Evolutionary conservation across 257 asterid genomes (phyloP), one percentile per base, ranked within the genome.

Genomic region (Nicotiana obtusifolia): DNA sequence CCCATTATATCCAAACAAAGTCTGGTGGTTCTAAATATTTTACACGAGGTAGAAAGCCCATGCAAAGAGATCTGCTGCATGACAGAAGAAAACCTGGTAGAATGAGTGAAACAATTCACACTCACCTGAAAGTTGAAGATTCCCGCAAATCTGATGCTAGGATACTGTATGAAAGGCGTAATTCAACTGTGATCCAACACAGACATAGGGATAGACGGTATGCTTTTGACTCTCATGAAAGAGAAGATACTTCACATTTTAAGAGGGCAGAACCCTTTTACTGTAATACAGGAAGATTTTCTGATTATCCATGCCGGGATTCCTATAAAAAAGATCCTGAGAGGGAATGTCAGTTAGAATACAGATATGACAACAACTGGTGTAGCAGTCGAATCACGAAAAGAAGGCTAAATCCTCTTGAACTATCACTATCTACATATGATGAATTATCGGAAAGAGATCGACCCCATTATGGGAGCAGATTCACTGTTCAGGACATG

Each of bases 381-480:
- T 49, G 30, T 80, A 77, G 80, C 76, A 75, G 81, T 64, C 80
- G 69, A 65, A 68, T 61, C 26, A 31, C 64, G 71, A 83, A 82
- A 60, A 84, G 57, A 31, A 85, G 84, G 69, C 86, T 66, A 62
- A 56, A 33, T 57, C 80, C 69, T 82, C 64, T 66, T 77, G 86
- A 77, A 76, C 82, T 31, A 67, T 84, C 77, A 81, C 69, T 44
- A 61, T 37, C 78, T 83, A 76, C 81, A 62, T 77, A 54, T 47
- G 60, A 41, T 85, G 90, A 83, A 78, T 65, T 64, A 71, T 16
- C 28, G 66, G 83, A 84, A 61, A 80, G 64, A 68, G 71, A 78
- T 81, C 62, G 85, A 86, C 57, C 85, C 76, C 84, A 19, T 76
- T 49, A 81, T 76, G 82, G 84, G 26, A 82, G 84, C 83, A 84